These are phyloP conservation scores for Eucalyptus curtisii DNA, from an alignment of 345 rosid genomes.

Conservation along the genomic window DNA sequence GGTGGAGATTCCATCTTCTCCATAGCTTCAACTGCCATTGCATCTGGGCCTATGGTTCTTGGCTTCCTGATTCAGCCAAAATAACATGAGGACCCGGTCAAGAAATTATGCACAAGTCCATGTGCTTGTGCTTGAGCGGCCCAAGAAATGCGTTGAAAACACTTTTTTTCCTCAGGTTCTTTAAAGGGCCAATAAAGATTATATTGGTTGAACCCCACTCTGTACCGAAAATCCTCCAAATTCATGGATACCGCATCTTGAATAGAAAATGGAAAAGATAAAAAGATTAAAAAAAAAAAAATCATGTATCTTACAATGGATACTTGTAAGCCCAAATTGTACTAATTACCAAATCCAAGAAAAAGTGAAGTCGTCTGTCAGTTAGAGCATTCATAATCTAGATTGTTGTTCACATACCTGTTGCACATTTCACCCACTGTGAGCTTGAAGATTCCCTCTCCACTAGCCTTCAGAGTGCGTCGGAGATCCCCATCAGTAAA, in stretches of 20 bases:
- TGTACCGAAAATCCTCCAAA: neutral
- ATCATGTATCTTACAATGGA: neutral
- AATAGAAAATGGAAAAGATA: neutral
- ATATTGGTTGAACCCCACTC: neutral
- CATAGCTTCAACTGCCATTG: constrained; percentile 99
- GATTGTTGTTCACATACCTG: constrained; percentile 32
- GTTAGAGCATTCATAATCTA: neutral
- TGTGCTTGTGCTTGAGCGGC: neutral
- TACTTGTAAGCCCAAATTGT: neutral
- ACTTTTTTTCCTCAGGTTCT: neutral
- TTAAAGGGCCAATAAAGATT: neutral
- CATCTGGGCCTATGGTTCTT: constrained; percentile 68
- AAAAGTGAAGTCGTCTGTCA: neutral
- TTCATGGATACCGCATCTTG: neutral
- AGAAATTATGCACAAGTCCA: neutral
- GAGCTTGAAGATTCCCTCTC: constrained; percentile 88
- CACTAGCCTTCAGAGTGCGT: constrained; percentile 79
- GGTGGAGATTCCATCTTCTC: constrained; percentile 97
- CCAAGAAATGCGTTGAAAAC: neutral
- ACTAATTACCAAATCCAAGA: neutral
- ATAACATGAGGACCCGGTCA: neutral
- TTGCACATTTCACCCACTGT: constrained; percentile 93
- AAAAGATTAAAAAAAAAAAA: neutral
- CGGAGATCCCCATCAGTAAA: constrained; percentile 95
- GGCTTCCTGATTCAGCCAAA: constrained; percentile 49